A percentile compares a stretch with the other conserved stretches of the same genome.
phyloP scores from a whole-genome alignment of 306 rosid genomes.

The Vigna unguiculata region DNA sequence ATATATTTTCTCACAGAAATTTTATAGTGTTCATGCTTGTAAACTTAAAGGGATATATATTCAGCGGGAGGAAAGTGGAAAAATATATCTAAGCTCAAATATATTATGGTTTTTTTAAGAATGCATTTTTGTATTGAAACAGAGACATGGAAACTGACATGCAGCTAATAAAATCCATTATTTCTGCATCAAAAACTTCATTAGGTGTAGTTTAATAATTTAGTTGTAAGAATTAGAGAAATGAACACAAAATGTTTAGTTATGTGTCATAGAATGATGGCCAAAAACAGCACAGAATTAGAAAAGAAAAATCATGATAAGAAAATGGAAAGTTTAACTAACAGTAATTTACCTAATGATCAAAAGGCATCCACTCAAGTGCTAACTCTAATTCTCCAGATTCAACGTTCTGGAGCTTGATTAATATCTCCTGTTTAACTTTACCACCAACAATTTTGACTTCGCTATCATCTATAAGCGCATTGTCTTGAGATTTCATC shows the following conservation, averaged over 20 bases:
- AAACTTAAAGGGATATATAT: background rate
- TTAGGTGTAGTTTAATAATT: conserved; percentile 16
- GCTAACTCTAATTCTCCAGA: conserved; percentile 82
- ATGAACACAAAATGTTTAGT: conserved; percentile 4
- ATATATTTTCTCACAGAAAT: too few species aligned
- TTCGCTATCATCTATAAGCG: conserved; percentile 75
- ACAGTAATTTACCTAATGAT: conserved; percentile 60
- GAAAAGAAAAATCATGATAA: background rate
- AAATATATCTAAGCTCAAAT: background rate
- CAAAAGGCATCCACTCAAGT: conserved; percentile 91
- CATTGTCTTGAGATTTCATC: conserved; percentile 88
- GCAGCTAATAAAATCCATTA: background rate
- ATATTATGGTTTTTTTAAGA: background rate
- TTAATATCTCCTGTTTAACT: conserved; percentile 68
- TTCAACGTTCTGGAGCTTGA: conserved; percentile 94
- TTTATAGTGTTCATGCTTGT: too few species aligned
- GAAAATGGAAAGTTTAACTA: conserved; percentile 10
- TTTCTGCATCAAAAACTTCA: background rate
- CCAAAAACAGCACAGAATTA: background rate
- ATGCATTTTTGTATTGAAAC: background rate
- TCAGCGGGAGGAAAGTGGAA: background rate
- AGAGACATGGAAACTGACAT: background rate
- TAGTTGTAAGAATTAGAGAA: conserved; percentile 37
- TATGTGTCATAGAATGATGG: background rate
- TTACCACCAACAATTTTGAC: conserved; percentile 81